Conservation (phyloP, 805 yeast genomes). For the Saturnispora kantuleensis region DNA sequence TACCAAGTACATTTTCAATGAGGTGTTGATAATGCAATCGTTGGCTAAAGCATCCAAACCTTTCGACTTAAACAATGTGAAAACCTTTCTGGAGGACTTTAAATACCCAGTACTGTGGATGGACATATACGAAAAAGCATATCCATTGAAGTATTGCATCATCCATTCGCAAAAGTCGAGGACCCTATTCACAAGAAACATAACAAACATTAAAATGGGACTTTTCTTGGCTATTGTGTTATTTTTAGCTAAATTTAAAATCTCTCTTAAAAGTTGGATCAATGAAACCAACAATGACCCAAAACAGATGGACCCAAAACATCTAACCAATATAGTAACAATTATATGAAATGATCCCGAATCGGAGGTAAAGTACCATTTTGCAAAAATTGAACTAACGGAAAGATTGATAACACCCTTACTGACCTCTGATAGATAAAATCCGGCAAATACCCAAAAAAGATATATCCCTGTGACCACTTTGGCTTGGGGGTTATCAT, state of each 20-base stretch:
- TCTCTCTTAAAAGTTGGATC: conserved; percentile 32
- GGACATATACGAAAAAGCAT: conserved; percentile 79
- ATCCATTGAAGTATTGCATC: conserved; percentile 49
- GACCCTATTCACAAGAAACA: conserved; percentile 2
- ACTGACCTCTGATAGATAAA: conserved; percentile 70
- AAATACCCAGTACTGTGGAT: conserved; percentile 72
- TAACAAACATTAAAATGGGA: not conserved
- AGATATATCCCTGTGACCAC: conserved; percentile 40
- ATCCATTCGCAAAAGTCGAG: conserved; percentile 2
- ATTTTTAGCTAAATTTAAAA: conserved; percentile 1
- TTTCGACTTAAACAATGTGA: conserved; percentile 59
- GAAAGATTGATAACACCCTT: conserved; percentile 75
- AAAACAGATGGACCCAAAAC: conserved; percentile 82
- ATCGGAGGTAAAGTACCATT: conserved; percentile 76
- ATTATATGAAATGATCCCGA: conserved; percentile 64
- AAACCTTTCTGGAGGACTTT: conserved; percentile 68
- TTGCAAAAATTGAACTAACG: conserved; percentile 75
- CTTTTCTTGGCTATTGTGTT: not conserved
- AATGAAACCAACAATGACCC: conserved; percentile 68
- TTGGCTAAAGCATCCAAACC: conserved; percentile 79
- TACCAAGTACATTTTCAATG: conserved; percentile 60
- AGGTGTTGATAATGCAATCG: conserved; percentile 71
- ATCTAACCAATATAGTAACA: conserved; percentile 65
- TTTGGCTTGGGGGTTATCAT: conserved; percentile 18
- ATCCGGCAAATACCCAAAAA: conserved; percentile 73